These are phyloP conservation scores for Dictyostelium intermedium DNA, from an alignment of 78 protist species.

Conservation along the genomic window DNA sequence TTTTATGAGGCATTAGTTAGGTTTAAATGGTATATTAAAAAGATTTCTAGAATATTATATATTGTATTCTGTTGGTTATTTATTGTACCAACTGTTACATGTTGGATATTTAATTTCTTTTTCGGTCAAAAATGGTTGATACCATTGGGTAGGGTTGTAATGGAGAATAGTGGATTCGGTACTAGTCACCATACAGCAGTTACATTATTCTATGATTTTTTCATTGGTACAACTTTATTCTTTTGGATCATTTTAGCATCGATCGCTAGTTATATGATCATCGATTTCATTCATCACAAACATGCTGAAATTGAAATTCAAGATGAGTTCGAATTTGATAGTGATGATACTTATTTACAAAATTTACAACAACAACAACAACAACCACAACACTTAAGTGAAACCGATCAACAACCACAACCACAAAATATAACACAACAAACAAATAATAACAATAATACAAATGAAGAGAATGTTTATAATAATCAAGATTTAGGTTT, in stretches of 20 bases:
- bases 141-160: neutral
- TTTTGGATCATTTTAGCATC: slow-evolving; percentile 31
- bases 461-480: neutral
- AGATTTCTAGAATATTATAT: slow-evolving; percentile 12
- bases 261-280: neutral
- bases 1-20: slow-evolving; percentile 41
- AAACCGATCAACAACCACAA: neutral
- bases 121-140: slow-evolving; percentile 25
- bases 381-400: neutral
- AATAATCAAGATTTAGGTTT: neutral
- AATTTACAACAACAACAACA: neutral
- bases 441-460: neutral
- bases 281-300: slow-evolving; percentile 11
- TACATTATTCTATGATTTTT: slow-evolving; percentile 11
- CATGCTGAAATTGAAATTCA: slow-evolving; percentile 45
- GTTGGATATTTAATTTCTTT: slow-evolving; percentile 31
- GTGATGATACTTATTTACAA: neutral
- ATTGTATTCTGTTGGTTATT: slow-evolving; percentile 37
- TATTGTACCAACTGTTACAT: slow-evolving; percentile 23
- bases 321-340: slow-evolving; percentile 3
- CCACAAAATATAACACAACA: neutral
- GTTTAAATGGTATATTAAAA: slow-evolving; percentile 1
- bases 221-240: slow-evolving; percentile 44
- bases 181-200: neutral
- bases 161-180: neutral